Conservation (phyloP, 2,329 filamentous ascomycete genomes). For the Ophiosphaerella korrae region DNA sequence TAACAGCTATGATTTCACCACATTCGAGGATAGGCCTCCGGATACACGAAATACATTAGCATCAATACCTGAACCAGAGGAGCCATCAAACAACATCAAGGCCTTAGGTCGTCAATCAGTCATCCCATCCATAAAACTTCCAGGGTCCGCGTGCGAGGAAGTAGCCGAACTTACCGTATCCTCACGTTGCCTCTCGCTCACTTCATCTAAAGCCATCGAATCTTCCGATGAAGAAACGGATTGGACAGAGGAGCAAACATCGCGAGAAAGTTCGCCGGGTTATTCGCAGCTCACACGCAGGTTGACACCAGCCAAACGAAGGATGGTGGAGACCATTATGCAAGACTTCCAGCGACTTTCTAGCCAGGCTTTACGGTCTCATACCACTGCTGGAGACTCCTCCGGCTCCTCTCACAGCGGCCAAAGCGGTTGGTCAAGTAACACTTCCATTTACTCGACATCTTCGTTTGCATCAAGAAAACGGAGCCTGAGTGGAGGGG, state of each 20-base stretch:
- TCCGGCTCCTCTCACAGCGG: slow-evolving; percentile 7
- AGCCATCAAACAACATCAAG: not conserved
- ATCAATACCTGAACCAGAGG: not conserved
- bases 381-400: slow-evolving; percentile 9
- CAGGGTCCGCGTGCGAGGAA: slow-evolving; percentile 6
- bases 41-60: not conserved
- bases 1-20: too few species aligned
- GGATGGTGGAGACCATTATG: slow-evolving; percentile 26
- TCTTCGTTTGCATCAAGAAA: slow-evolving; percentile 25
- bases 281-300: slow-evolving; percentile 16
- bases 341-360: slow-evolving; percentile 25
- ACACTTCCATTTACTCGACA: slow-evolving; percentile 17
- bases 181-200: slow-evolving; percentile 26
- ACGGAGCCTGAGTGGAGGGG: slow-evolving; percentile 26
- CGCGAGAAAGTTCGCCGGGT: slow-evolving; percentile 23
- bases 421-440: slow-evolving; percentile 11
- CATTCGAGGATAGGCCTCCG: too few species aligned
- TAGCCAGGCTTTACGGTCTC: slow-evolving; percentile 10
- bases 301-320: slow-evolving; percentile 24
- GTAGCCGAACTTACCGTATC: slow-evolving; percentile 21
- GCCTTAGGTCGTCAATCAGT: not conserved
- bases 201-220: slow-evolving; percentile 20
- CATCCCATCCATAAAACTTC: not conserved
- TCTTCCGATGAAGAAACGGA: slow-evolving; percentile 32
- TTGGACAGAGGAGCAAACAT: slow-evolving; percentile 27